Evolutionary conservation across 2,329 filamentous ascomycete species (phyloP).

Genomic region (Talaromyces funiculosus): DNA sequence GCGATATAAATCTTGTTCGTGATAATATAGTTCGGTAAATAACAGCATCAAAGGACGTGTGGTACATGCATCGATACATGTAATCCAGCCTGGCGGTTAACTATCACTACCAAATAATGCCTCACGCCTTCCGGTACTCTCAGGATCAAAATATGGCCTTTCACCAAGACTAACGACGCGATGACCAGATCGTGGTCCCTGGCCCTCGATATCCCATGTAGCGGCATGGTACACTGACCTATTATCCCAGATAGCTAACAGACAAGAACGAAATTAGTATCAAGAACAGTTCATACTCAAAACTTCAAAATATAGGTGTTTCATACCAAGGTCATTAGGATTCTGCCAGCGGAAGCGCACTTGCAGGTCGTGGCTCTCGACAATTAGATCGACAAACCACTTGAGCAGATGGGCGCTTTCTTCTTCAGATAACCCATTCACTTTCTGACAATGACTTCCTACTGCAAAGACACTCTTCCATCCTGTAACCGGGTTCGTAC

Average conservation of each 20-base stretch:
- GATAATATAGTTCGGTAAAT: too few relatives aligned
- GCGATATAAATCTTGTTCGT: too few relatives aligned
- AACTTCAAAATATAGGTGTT: neutral
- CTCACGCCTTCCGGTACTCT: conserved; percentile 17
- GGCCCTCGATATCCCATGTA: conserved; percentile 1
- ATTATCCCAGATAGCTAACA: conserved; percentile 33
- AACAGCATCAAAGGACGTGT: too few relatives aligned
- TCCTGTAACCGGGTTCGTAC: conserved; percentile 59
- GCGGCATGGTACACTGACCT: conserved; percentile 22
- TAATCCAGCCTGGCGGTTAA: too few relatives aligned
- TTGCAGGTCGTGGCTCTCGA: conserved; percentile 11
- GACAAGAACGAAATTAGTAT: neutral
- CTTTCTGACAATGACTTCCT: conserved; percentile 34
- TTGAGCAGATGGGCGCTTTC: conserved; percentile 25
- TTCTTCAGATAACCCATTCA: conserved; percentile 42
- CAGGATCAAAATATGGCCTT: conserved; percentile 29
- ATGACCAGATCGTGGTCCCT: conserved; percentile 1
- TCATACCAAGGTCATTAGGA: conserved; percentile 9
- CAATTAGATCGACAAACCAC: neutral
- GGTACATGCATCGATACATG: too few relatives aligned
- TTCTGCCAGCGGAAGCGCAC: conserved; percentile 7
- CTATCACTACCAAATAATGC: neutral
- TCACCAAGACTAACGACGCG: conserved; percentile 26
- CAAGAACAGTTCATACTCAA: too few relatives aligned
- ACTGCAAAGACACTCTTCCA: conserved; percentile 54